A percentile compares a stretch with the other conserved stretches of the same genome.
Evolutionary conservation across 176 grass and related monocot genomes (phyloP).

Genomic region (Triticum turgidum): DNA sequence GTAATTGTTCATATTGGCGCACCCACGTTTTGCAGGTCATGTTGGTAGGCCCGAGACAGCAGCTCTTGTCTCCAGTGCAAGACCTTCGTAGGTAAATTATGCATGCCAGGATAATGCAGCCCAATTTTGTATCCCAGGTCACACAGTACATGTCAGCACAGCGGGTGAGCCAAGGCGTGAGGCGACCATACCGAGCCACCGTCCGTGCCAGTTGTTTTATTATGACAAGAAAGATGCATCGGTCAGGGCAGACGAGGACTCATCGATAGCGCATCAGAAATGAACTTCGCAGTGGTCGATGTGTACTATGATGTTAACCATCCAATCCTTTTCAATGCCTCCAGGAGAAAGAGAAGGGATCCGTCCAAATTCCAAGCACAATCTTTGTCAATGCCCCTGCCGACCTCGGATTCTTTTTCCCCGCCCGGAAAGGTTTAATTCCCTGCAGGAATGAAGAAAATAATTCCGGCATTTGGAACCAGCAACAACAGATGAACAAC

Average conservation of each 20-base stretch:
- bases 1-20: neutral
- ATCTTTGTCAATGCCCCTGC: constrained; percentile 10
- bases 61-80: neutral
- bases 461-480: neutral
- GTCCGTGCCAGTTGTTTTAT: constrained; percentile 48
- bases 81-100: neutral
- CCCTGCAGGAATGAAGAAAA: neutral
- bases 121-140: neutral
- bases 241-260: constrained; percentile 29
- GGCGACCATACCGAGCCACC: constrained; percentile 46
- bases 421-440: neutral
- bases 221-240: constrained; percentile 35
- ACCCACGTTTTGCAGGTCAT: neutral
- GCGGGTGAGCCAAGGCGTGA: constrained; percentile 28
- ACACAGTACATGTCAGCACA: constrained; percentile 33
- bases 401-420: neutral
- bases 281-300: constrained; percentile 38
- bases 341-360: neutral
- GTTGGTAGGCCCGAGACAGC: neutral
- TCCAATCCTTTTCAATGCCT: constrained; percentile 17
- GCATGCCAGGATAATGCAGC: neutral
- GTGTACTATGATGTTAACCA: constrained; percentile 29
- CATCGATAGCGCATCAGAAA: constrained; percentile 41
- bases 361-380: constrained; percentile 11
- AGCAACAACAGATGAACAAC: neutral